phyloP scores from a whole-genome alignment of 441 rosid species.

The Euphorbia schlechtendalii region DNA sequence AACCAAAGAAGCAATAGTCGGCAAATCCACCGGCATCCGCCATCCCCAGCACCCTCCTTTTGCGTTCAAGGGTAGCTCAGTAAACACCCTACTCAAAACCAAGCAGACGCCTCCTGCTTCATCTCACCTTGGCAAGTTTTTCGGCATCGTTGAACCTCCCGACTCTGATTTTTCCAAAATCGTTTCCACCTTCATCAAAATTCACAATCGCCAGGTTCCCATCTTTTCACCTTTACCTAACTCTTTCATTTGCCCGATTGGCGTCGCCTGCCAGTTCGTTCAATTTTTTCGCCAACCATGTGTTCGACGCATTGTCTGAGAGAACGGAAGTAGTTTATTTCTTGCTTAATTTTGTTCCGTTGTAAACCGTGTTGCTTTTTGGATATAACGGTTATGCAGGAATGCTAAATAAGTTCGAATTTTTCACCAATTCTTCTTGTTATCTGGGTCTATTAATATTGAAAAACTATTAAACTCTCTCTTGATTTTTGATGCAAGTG shows the following conservation, averaged over 20 bases:
- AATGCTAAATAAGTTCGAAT: background rate
- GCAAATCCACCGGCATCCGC: background rate
- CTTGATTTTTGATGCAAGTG: background rate
- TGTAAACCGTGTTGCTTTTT: background rate
- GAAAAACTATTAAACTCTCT: background rate
- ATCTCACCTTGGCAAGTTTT: slow-evolving; percentile 37
- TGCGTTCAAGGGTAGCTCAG: slow-evolving; percentile 15
- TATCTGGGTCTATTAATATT: background rate
- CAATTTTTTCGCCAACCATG: slow-evolving; percentile 5
- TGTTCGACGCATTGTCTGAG: slow-evolving; percentile 20
- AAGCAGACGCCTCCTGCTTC: slow-evolving; percentile 22
- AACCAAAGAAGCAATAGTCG: background rate
- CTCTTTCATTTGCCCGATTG: background rate
- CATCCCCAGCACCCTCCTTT: slow-evolving; percentile 5
- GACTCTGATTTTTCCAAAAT: slow-evolving; percentile 31
- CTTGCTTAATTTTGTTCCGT: background rate
- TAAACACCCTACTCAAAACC: slow-evolving; percentile 19
- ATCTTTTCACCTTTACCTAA: background rate
- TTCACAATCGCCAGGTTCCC: slow-evolving; percentile 42
- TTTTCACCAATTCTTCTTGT: background rate
- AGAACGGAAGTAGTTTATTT: background rate
- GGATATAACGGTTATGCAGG: background rate
- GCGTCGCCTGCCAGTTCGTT: background rate
- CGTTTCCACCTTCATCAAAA: slow-evolving; percentile 43
- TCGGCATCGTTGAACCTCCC: slow-evolving; percentile 33